Conservation (phyloP, 306 rosid genomes). For the Luffa aegyptiaca region DNA sequence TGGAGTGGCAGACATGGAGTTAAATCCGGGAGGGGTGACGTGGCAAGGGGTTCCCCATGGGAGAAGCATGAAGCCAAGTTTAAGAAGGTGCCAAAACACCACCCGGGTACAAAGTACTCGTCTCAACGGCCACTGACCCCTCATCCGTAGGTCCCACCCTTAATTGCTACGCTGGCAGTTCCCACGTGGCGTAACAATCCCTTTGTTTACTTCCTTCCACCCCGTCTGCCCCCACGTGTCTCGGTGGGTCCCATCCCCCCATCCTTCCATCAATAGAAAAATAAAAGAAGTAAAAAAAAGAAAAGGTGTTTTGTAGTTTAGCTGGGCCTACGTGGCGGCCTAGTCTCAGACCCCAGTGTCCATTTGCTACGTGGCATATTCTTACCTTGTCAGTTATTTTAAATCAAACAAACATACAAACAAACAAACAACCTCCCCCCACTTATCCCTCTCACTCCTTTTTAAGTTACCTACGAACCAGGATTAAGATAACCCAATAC, state of each 20-base stretch:
- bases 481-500: neutral
- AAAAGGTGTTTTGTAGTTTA: constrained; percentile 22
- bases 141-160: constrained; percentile 18
- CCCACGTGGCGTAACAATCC: constrained; percentile 38
- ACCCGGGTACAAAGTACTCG: constrained; percentile 37
- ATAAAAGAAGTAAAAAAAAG: neutral
- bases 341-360: constrained; percentile 19
- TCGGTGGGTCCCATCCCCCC: neutral
- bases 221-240: constrained; percentile 25
- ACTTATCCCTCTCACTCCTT: neutral
- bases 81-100: constrained; percentile 37
- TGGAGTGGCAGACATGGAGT: neutral
- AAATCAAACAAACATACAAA: neutral
- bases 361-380: constrained; percentile 31
- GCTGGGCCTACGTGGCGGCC: constrained; percentile 32
- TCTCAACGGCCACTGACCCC: constrained; percentile 2
- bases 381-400: constrained; percentile 14
- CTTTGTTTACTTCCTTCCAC: constrained; percentile 14
- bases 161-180: constrained; percentile 41
- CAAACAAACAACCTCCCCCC: neutral
- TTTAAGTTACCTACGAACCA: neutral
- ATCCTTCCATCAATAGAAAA: neutral
- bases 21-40: neutral
- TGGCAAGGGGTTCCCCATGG: constrained; percentile 4
- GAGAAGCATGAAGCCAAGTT: constrained; percentile 1